Conservation (phyloP, 495 filamentous ascomycete genomes). For the Trichoderma reesei region DNA sequence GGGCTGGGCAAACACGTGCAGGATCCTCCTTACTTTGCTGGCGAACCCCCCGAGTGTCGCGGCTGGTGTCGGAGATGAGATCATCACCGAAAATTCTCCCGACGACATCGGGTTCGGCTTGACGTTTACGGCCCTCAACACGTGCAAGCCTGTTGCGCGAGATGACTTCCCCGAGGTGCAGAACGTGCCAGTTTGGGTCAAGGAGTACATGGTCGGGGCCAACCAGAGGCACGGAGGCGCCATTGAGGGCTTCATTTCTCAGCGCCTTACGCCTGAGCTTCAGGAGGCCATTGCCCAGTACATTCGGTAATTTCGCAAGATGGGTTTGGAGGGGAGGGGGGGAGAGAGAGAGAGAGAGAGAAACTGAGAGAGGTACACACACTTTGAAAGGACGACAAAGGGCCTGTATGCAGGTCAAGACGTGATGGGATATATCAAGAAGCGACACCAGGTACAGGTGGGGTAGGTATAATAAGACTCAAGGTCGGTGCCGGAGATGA, state of each 20-base stretch:
- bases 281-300: slow-evolving; percentile 33
- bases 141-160: slow-evolving; percentile 55
- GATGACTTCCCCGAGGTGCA: slow-evolving; percentile 77
- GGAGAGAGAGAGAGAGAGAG: background rate
- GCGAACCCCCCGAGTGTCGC: slow-evolving; percentile 72
- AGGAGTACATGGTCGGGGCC: slow-evolving; percentile 52
- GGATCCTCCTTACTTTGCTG: slow-evolving; percentile 77
- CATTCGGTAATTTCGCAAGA: slow-evolving; percentile 21
- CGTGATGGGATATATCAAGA: background rate
- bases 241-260: slow-evolving; percentile 26
- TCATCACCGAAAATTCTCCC: slow-evolving; percentile 73
- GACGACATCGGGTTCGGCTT: slow-evolving; percentile 92
- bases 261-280: slow-evolving; percentile 31
- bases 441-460: background rate
- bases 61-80: slow-evolving; percentile 53
- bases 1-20: slow-evolving; percentile 80
- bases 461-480: background rate
- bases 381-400: too few relatives aligned
- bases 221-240: slow-evolving; percentile 33
- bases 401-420: background rate
- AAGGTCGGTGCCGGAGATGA: background rate
- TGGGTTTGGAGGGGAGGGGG: background rate
- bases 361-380: background rate
- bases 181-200: slow-evolving; percentile 73
- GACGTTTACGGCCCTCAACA: slow-evolving; percentile 85